Conservation (phyloP, 148 eudicot species). For the Chenopodium album region DNA sequence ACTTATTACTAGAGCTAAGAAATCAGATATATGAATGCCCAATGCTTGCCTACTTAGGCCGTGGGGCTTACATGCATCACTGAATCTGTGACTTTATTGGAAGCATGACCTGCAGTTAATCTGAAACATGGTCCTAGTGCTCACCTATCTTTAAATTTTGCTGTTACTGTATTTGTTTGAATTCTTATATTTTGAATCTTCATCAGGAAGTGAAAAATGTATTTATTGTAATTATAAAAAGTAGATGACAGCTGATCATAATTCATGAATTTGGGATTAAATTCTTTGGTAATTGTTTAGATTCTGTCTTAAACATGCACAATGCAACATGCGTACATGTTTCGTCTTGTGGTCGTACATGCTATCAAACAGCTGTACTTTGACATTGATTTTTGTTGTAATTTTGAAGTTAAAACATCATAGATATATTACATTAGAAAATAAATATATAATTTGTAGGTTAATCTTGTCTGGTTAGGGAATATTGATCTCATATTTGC, state of each 20-base stretch:
- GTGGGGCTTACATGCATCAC: too few species aligned
- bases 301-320: background rate
- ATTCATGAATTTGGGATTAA: background rate
- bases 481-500: background rate
- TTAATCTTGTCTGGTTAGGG: background rate
- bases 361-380: background rate
- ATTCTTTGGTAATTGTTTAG: background rate
- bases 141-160: background rate
- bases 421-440: background rate
- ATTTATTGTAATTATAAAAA: background rate
- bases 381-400: background rate
- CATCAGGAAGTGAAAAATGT: background rate
- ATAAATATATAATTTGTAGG: background rate
- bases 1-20: too few species aligned
- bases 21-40: too few species aligned
- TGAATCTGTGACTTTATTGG: too few species aligned
- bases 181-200: background rate
- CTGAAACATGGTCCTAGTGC: background rate
- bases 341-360: background rate
- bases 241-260: background rate
- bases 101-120: background rate
- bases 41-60: too few species aligned
- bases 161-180: background rate
- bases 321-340: background rate
- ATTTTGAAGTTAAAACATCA: background rate